A percentile compares a stretch with the other conserved stretches of the same genome.
Evolutionary conservation across 1,284 basidiomycete species (phyloP).

Genomic region (Sporisorium scitamineum): DNA sequence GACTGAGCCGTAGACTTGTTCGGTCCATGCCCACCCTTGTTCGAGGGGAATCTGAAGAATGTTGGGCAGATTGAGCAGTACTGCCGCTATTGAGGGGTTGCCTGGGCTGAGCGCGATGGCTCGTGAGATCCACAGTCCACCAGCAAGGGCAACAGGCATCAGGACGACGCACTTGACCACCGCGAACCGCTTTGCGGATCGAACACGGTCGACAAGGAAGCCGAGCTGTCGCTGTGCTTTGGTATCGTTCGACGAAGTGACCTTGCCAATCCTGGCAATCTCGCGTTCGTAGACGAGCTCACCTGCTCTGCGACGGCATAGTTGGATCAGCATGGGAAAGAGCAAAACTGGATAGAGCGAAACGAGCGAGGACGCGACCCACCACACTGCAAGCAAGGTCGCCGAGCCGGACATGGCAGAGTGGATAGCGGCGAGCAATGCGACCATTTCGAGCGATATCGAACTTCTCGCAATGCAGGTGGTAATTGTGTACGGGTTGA

Average conservation of each 20-base stretch:
- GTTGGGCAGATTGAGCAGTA: constrained; percentile 22
- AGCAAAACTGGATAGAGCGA: constrained; percentile 76
- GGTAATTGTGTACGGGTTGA: constrained; percentile 87
- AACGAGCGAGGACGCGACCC: constrained; percentile 35
- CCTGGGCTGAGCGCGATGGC: constrained; percentile 39
- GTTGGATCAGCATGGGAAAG: constrained; percentile 77
- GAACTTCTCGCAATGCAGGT: constrained; percentile 84
- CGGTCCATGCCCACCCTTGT: constrained; percentile 76
- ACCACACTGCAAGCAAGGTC: constrained; percentile 20
- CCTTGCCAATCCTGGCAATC: constrained; percentile 19
- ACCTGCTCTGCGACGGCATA: constrained; percentile 67
- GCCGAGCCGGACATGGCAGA: constrained; percentile 74
- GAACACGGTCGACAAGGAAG: constrained; percentile 61
- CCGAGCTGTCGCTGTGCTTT: constrained; percentile 36
- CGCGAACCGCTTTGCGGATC: constrained; percentile 37
- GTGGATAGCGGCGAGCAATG: constrained; percentile 78
- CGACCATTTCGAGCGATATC: constrained; percentile 80
- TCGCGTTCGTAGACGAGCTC: constrained; percentile 71
- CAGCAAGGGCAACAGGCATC: constrained; percentile 30
- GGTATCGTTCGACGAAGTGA: constrained; percentile 26
- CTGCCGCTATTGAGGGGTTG: constrained; percentile 3
- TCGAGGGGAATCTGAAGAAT: constrained; percentile 71
- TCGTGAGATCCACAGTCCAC: constrained; percentile 36
- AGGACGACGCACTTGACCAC: constrained; percentile 35
- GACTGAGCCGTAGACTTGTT: constrained; percentile 83